Conservation (phyloP, 352 stramenopile species). For the Phytophthora pseudosyringae region DNA sequence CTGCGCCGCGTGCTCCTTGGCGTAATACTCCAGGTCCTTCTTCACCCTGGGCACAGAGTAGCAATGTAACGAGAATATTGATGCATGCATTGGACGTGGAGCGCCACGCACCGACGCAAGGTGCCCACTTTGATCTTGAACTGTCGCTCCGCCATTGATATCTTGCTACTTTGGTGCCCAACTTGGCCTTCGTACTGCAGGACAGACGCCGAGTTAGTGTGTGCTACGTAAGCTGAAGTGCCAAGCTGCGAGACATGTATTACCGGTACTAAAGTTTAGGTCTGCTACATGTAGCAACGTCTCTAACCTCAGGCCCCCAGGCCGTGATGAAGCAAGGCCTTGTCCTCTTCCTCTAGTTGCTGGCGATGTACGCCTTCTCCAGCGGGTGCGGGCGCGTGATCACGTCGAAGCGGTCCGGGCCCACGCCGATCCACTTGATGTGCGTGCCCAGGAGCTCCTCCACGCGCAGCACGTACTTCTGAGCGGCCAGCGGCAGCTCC, state of each 20-base stretch:
- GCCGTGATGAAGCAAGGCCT: conserved; percentile 12
- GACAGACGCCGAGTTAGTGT: background rate
- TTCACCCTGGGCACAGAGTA: conserved; percentile 56
- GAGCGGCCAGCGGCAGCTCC: conserved; percentile 94
- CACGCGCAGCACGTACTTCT: conserved; percentile 97
- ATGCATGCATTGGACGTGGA: background rate
- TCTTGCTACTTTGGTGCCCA: conserved; percentile 10
- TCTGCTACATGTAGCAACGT: too few relatives aligned
- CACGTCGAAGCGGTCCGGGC: conserved; percentile 95
- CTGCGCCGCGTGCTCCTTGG: conserved; percentile 71
- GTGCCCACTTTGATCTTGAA: conserved; percentile 89
- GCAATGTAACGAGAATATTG: background rate
- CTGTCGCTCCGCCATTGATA: conserved; percentile 62
- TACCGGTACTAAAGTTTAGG: background rate
- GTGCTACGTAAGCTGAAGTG: conserved; percentile 13
- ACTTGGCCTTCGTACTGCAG: too few relatives aligned
- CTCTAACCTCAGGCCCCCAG: conserved; percentile 2
- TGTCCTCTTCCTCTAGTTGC: conserved; percentile 25
- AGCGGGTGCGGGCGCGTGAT: conserved; percentile 89
- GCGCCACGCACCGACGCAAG: conserved; percentile 54
- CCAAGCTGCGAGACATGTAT: background rate
- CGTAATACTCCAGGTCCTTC: conserved; percentile 87
- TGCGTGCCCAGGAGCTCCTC: conserved; percentile 96
- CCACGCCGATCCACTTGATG: conserved; percentile 99
- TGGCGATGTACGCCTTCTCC: conserved; percentile 61